A percentile compares a stretch with the other conserved stretches of the same genome.
Conservation (phyloP, 2,329 filamentous ascomycete species). For the Xylaria sp. region DNA sequence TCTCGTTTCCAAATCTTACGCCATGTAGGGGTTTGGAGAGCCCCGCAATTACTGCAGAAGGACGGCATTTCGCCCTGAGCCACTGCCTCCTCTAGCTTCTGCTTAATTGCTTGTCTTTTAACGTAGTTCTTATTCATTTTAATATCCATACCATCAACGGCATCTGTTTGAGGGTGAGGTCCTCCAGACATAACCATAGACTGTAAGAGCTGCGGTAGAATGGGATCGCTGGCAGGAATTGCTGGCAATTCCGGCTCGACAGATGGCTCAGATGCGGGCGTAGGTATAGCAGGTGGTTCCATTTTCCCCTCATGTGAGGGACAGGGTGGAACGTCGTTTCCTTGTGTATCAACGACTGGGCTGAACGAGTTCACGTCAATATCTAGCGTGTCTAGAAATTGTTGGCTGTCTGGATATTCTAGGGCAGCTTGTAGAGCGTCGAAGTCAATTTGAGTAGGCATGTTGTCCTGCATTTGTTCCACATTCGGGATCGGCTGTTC, state of each 20-base stretch:
- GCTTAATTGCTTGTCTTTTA: slow-evolving; percentile 71
- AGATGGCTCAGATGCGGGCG: slow-evolving; percentile 39
- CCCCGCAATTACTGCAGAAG: slow-evolving; percentile 92
- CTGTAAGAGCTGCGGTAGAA: slow-evolving; percentile 49
- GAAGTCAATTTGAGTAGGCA: slow-evolving; percentile 35
- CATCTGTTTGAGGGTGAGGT: slow-evolving; percentile 59
- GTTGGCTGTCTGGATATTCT: slow-evolving; percentile 40
- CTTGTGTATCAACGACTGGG: slow-evolving; percentile 35
- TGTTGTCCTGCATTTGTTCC: slow-evolving; percentile 28
- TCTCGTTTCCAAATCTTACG: slow-evolving; percentile 89
- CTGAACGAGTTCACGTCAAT: slow-evolving; percentile 39
- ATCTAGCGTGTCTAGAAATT: slow-evolving; percentile 38
- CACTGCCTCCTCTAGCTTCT: slow-evolving; percentile 72
- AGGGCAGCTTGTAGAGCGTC: slow-evolving; percentile 41
- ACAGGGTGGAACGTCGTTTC: slow-evolving; percentile 16
- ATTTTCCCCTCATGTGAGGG: slow-evolving; percentile 31
- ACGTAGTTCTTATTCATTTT: slow-evolving; percentile 72
- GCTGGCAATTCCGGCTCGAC: slow-evolving; percentile 49
- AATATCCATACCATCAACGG: slow-evolving; percentile 46
- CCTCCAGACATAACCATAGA: slow-evolving; percentile 54
- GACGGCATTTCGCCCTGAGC: slow-evolving; percentile 85
- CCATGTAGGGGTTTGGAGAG: slow-evolving; percentile 97
- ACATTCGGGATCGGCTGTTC: slow-evolving; percentile 34
- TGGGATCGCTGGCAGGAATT: slow-evolving; percentile 62
- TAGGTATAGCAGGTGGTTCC: slow-evolving; percentile 41